Percentiles rank a stretch among this genome's conserved stretches.
Evolutionary conservation across 345 rosid species (phyloP).

Genomic region (Limnanthes douglasii): DNA sequence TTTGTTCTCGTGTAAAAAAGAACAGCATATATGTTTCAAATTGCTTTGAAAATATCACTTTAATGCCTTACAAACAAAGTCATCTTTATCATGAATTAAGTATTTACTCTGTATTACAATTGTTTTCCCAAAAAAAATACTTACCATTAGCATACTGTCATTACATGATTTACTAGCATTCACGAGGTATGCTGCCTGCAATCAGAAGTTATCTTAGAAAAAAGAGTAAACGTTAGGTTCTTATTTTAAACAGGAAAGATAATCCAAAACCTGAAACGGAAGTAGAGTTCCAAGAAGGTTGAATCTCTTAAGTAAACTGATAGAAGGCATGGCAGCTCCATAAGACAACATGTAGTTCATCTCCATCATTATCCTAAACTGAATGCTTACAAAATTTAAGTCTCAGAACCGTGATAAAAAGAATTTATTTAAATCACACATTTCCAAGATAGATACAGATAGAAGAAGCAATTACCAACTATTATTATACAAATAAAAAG

Average conservation of each 20-base stretch:
- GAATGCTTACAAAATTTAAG: conserved; percentile 18
- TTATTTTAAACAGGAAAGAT: conserved; percentile 1
- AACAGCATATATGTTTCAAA: too few relatives aligned
- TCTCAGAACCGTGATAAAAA: conserved; percentile 7
- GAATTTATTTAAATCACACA: neutral
- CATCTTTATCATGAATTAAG: neutral
- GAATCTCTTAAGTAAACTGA: conserved; percentile 63
- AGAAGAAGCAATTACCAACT: neutral
- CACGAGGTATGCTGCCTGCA: conserved; percentile 74
- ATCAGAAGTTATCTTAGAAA: conserved; percentile 10
- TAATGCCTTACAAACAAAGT: conserved; percentile 4
- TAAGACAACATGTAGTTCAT: conserved; percentile 81
- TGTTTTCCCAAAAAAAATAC: conserved; percentile 8
- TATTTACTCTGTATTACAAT: too few relatives aligned
- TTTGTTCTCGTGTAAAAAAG: too few relatives aligned
- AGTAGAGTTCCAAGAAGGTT: conserved; percentile 55
- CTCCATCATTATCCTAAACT: conserved; percentile 82
- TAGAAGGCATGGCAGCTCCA: conserved; percentile 79
- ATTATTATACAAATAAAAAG: too few relatives aligned
- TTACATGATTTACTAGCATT: conserved; percentile 20
- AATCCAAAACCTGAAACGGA: conserved; percentile 58
- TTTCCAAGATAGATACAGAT: neutral
- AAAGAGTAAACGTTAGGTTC: neutral
- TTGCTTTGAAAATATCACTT: neutral
- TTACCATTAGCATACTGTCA: conserved; percentile 67